Evolutionary conservation across 768 basidiomycete species (phyloP).

Genomic region (Lactifluus pinguis): DNA sequence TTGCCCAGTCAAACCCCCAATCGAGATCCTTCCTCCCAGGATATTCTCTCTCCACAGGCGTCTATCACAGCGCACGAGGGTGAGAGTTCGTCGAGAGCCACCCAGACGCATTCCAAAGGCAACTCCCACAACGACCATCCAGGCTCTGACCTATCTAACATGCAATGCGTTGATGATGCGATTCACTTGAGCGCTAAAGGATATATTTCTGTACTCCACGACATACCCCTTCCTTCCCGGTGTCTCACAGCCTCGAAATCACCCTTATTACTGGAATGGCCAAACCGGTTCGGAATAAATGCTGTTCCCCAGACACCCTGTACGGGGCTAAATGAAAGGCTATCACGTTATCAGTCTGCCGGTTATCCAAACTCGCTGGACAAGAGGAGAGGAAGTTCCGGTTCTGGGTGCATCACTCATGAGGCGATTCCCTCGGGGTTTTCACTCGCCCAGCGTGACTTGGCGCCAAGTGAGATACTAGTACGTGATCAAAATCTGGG

Average conservation of each 20-base stretch:
- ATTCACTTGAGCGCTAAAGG: not conserved
- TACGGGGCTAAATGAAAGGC: not conserved
- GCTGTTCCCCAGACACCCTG: not conserved
- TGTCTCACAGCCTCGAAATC: not conserved
- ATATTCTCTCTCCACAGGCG: not conserved
- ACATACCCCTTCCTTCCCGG: not conserved
- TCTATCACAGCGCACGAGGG: not conserved
- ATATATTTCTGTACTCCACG: not conserved
- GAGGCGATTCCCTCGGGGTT: not conserved
- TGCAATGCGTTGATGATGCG: not conserved
- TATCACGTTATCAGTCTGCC: not conserved
- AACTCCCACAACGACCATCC: not conserved
- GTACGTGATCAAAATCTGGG: not conserved
- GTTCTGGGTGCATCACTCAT: not conserved
- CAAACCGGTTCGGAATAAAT: not conserved
- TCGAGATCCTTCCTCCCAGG: not conserved
- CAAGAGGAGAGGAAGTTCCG: not conserved
- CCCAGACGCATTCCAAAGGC: not conserved
- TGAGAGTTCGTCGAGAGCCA: not conserved
- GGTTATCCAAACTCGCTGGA: not conserved
- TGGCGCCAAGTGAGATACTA: not conserved
- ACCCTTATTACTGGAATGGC: not conserved
- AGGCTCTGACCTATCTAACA: not conserved
- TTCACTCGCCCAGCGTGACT: not conserved
- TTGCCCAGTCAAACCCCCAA: conserved; percentile 11